Evolutionary conservation across 257 asterid genomes (phyloP).

Genomic region (Misopates orontium): DNA sequence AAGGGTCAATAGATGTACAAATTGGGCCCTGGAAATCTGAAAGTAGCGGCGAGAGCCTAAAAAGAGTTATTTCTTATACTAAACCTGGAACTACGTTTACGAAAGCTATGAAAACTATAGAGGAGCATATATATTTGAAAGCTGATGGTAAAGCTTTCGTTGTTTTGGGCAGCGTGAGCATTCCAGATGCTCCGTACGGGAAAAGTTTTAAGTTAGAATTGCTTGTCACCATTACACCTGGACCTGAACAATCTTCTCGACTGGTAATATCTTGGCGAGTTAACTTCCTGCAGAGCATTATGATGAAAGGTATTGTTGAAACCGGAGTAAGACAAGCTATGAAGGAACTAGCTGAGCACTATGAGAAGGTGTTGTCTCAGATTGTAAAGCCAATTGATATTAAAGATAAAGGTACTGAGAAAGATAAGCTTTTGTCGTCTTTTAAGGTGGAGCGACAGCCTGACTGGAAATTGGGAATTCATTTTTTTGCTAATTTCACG

Average conservation of each 20-base stretch:
- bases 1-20: conserved; percentile 72
- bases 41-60: conserved; percentile 54
- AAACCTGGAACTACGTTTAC: conserved; percentile 80
- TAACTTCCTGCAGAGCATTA: conserved; percentile 85
- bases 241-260: conserved; percentile 79
- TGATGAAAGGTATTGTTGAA: conserved; percentile 94
- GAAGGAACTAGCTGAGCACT: conserved; percentile 82
- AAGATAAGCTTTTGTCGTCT: conserved; percentile 86
- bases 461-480: conserved; percentile 81
- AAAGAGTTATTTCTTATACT: conserved; percentile 57
- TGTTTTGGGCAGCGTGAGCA: conserved; percentile 63
- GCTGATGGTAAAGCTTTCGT: conserved; percentile 76
- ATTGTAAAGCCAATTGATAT: conserved; percentile 73
- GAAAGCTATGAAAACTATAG: conserved; percentile 78
- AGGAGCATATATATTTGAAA: conserved; percentile 82
- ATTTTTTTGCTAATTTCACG: conserved; percentile 83
- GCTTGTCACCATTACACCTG: conserved; percentile 75
- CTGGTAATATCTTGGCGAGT: conserved; percentile 84
- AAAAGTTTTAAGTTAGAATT: conserved; percentile 70
- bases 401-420: conserved; percentile 73
- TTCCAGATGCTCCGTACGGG: conserved; percentile 98
- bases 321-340: conserved; percentile 85
- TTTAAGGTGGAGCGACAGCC: conserved; percentile 75
- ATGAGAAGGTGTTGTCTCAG: conserved; percentile 63
- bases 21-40: conserved; percentile 80